Evolutionary conservation across 176 grass and related monocot species (phyloP), one percentile per base, ranked within the genome.

Genomic region (Puya raimondii): DNA sequence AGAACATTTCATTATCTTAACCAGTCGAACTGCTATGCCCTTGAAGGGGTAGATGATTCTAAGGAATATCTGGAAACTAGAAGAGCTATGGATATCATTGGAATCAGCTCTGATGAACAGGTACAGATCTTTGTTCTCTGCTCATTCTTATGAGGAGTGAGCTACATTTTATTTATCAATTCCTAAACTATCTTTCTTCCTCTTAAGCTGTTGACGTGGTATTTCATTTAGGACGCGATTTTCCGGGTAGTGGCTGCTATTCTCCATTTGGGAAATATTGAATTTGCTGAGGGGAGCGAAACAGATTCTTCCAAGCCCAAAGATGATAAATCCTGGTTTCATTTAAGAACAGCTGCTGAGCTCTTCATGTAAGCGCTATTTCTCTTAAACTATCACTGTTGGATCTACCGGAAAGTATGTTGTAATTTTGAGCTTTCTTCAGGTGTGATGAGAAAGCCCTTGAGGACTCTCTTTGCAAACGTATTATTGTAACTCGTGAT

Each of bases 191-290:
- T 17, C 3, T 59, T 17, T 17, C 20, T 59, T 6, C 20, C 10
- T 59, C 12, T 15, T 17, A 58, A 17, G 29, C 29, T 33, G 29
- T 6, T 58, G 54, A 58, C 9, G 10, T 9, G 18, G 15, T 59
- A 17, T 76, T 70, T 79, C 70, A 79, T 90, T 69, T 58, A 99
- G 95, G 95, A 94, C 80, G 87, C 76, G 50, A 99, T 99, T 85
- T 99, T 99, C 81, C 78, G 80, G 80, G 94, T 93, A 82, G 85
- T 99, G 72, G 95, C 95, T 64, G 90, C 95, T 80, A 79, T 99
- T 66, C 95, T 99, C 78, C 95, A 99, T 90, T 81, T 99, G 78
- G 95, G 95, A 75, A 99, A 99, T 80, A 78, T 99, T 84, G 78
- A 99, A 73, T 99, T 99, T 84, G 82, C 90, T 23, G 94, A 99